Conservation (phyloP, 768 basidiomycete genomes). For the Mrakia gelida region DNA sequence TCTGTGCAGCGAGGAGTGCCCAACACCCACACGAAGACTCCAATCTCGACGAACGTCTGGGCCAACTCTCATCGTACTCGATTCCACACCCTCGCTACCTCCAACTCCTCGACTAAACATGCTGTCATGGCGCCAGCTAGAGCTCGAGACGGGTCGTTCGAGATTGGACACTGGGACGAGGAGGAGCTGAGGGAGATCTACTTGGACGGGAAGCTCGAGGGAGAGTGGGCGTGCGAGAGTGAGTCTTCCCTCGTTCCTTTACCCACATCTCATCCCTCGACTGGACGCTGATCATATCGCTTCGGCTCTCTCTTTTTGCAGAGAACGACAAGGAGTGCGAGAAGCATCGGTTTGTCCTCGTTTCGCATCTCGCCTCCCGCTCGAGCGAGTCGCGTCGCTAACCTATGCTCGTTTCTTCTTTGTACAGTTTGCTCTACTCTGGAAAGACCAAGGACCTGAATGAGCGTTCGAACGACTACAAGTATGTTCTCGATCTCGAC, state of each 20-base stretch:
- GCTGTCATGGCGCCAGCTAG: conserved; percentile 41
- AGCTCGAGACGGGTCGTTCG: conserved; percentile 39
- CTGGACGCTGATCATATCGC: not conserved
- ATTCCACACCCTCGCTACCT: conserved; percentile 43
- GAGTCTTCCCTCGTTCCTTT: not conserved
- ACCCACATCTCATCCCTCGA: not conserved
- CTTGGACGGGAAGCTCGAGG: conserved; percentile 44
- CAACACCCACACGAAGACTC: conserved; percentile 42
- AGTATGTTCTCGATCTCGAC: conserved; percentile 47
- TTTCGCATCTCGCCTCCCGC: not conserved
- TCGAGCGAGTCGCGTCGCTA: not conserved
- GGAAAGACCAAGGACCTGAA: conserved; percentile 37
- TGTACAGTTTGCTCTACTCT: conserved; percentile 10
- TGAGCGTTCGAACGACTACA: conserved; percentile 45
- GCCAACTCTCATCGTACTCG: conserved; percentile 43
- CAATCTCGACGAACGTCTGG: conserved; percentile 39
- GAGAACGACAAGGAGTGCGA: conserved; percentile 21
- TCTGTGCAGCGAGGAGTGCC: conserved; percentile 42
- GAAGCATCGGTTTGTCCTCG: not conserved
- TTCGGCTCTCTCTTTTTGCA: not conserved
- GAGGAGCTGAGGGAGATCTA: conserved; percentile 42
- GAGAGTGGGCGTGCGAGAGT: conserved; percentile 44
- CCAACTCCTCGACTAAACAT: conserved; percentile 35
- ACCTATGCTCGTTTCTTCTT: not conserved
- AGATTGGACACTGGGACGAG: conserved; percentile 35